phyloP scores from a whole-genome alignment of 2,329 filamentous ascomycete genomes.

The Botrytis fragariae region DNA sequence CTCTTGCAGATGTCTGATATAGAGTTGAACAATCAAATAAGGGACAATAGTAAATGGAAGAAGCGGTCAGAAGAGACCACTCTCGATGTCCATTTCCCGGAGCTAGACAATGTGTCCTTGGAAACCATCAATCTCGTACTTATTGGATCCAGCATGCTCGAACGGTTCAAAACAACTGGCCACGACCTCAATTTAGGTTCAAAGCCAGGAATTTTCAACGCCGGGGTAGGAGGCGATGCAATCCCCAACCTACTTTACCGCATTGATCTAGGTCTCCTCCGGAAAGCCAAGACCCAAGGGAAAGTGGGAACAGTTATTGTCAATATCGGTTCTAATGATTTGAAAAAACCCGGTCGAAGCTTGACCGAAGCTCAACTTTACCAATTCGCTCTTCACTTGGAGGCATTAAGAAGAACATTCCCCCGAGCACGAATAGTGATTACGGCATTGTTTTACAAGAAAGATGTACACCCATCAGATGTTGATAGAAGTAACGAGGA shows the following conservation, averaged over 20 bases:
- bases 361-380: slow-evolving; percentile 7
- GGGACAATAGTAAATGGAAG: slow-evolving; percentile 11
- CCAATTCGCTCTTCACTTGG: slow-evolving; percentile 16
- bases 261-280: slow-evolving; percentile 15
- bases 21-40: slow-evolving; percentile 1
- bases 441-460: slow-evolving; percentile 22
- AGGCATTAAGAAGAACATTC: slow-evolving; percentile 14
- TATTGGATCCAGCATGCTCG: slow-evolving; percentile 23
- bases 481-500: slow-evolving; percentile 21
- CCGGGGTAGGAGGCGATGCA: slow-evolving; percentile 23
- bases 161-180: slow-evolving; percentile 21
- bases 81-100: slow-evolving; percentile 8
- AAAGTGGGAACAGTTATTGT: slow-evolving; percentile 20
- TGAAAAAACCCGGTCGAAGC: slow-evolving; percentile 18
- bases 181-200: slow-evolving; percentile 9
- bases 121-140: slow-evolving; percentile 9
- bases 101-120: not conserved
- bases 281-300: not conserved
- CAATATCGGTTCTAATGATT: slow-evolving; percentile 22
- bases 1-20: slow-evolving; percentile 6
- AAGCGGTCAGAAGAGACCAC: slow-evolving; percentile 15
- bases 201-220: slow-evolving; percentile 21
- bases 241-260: slow-evolving; percentile 23
- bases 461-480: slow-evolving; percentile 16
- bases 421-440: slow-evolving; percentile 14